These are phyloP conservation scores for Atalantia buxifolia DNA, from an alignment of 345 rosid genomes.

Conservation along the genomic window DNA sequence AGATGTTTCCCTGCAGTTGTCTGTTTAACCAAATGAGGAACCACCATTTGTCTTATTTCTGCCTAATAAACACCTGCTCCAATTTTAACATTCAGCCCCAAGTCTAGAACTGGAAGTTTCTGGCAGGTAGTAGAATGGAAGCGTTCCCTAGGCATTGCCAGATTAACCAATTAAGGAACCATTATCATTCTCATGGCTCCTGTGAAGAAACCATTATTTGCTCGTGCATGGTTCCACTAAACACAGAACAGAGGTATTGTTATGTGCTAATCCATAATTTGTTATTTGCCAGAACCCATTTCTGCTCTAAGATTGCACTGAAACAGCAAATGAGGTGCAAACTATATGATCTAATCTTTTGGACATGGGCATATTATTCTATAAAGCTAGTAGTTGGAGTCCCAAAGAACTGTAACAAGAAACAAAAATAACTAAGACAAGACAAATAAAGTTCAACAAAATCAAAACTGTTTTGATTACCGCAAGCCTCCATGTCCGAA, in stretches of 20 bases:
- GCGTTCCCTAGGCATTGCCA: not conserved
- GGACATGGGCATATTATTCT: not conserved
- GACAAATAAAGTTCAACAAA: not conserved
- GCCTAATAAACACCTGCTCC: not conserved
- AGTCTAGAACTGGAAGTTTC: not conserved
- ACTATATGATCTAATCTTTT: not conserved
- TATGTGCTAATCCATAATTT: not conserved
- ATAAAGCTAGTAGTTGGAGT: not conserved
- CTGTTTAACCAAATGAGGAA: not conserved
- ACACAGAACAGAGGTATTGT: not conserved
- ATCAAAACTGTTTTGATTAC: conserved; percentile 37
- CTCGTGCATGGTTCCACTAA: no score
- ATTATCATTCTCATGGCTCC: not conserved
- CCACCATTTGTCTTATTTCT: not conserved
- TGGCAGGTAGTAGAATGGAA: not conserved
- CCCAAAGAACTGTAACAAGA: not conserved
- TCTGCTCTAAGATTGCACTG: not conserved
- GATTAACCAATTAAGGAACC: not conserved
- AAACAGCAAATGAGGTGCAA: not conserved
- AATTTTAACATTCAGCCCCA: not conserved
- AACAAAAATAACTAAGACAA: not conserved
- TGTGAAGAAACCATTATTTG: no score
- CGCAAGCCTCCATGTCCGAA: conserved; percentile 83
- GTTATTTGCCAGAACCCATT: not conserved
- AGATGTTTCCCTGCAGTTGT: not conserved